These are phyloP conservation scores for Akanthomyces uredinophilus DNA, from an alignment of 2,329 filamentous ascomycete genomes.

Conservation along the genomic window DNA sequence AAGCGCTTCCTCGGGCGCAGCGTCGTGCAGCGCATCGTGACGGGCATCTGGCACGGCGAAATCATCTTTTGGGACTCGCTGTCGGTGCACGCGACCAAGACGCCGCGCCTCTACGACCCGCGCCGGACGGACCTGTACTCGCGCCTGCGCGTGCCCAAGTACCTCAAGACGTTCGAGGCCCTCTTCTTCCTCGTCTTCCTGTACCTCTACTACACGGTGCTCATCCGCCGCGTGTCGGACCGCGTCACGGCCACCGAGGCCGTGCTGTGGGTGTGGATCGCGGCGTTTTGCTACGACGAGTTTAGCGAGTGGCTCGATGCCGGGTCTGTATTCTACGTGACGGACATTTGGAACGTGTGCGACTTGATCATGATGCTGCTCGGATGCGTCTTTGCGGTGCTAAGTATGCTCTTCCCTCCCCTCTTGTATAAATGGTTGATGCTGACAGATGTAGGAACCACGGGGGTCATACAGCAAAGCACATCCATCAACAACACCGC, in stretches of 20 bases:
- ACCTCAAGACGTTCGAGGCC: slow-evolving; percentile 80
- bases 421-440: background rate
- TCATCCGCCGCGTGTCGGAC: slow-evolving; percentile 65
- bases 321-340: slow-evolving; percentile 77
- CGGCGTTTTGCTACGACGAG: slow-evolving; percentile 83
- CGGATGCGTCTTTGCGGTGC: slow-evolving; percentile 63
- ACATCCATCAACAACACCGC: slow-evolving; percentile 65
- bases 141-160: slow-evolving; percentile 71
- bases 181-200: slow-evolving; percentile 75
- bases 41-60: slow-evolving; percentile 79
- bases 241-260: slow-evolving; percentile 65
- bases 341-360: slow-evolving; percentile 77
- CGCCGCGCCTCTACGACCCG: slow-evolving; percentile 69
- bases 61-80: slow-evolving; percentile 83
- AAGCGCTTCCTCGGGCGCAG: slow-evolving; percentile 81
- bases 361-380: slow-evolving; percentile 70
- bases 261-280: slow-evolving; percentile 78
- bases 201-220: slow-evolving; percentile 77
- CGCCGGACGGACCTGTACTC: slow-evolving; percentile 67
- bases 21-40: slow-evolving; percentile 76
- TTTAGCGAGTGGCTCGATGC: slow-evolving; percentile 81
- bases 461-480: slow-evolving; percentile 44
- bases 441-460: slow-evolving; percentile 25
- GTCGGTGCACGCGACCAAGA: slow-evolving; percentile 67
- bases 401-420: slow-evolving; percentile 50